Conservation (phyloP, 1,139 yeast genomes). For the Blastobotrys apis region DNA sequence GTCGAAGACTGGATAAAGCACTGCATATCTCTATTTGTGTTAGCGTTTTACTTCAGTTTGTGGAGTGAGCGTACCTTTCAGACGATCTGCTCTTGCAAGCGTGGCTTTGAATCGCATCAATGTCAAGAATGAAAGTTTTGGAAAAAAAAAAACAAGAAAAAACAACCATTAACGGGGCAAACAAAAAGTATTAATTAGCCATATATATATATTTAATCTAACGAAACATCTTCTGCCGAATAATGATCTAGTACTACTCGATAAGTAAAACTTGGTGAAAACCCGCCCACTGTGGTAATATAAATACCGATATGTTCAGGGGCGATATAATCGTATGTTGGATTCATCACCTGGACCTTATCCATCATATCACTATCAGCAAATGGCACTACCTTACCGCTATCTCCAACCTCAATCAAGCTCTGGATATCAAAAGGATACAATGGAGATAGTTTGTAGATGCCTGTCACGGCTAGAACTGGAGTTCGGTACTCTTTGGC, state of each 20-base stretch:
- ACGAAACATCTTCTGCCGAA: conserved; percentile 59
- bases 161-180: neutral
- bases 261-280: conserved; percentile 92
- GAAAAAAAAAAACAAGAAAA: conserved; percentile 1
- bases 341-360: conserved; percentile 82
- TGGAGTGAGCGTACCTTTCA: neutral
- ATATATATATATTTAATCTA: conserved; percentile 1
- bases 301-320: conserved; percentile 94
- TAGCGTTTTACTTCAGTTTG: neutral
- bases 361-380: conserved; percentile 57
- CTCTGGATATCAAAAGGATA: conserved; percentile 91
- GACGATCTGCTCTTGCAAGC: neutral
- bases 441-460: conserved; percentile 86
- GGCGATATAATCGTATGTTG: conserved; percentile 85
- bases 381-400: conserved; percentile 75
- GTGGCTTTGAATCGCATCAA: conserved; percentile 11
- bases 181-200: no score
- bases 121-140: no score
- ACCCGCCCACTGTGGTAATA: conserved; percentile 94
- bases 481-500: conserved; percentile 95
- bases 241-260: conserved; percentile 94
- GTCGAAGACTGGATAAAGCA: conserved; percentile 3
- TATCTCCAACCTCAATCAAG: conserved; percentile 88
- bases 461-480: conserved; percentile 91
- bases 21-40: conserved; percentile 2